Evolutionary conservation across 2,329 filamentous ascomycete genomes (phyloP).

Genomic region (Simplicillium sp.): DNA sequence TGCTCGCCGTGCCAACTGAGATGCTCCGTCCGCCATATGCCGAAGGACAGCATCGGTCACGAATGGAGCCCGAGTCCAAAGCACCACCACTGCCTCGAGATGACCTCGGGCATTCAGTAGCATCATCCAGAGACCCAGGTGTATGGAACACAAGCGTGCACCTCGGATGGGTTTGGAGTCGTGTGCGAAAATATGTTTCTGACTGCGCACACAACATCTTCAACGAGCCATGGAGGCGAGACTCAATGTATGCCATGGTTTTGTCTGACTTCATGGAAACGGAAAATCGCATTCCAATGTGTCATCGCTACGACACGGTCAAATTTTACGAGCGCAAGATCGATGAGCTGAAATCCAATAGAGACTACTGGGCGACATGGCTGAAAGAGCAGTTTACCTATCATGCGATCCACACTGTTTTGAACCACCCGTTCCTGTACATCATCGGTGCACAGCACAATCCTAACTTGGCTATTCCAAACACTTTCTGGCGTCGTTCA

Average conservation of each 20-base stretch:
- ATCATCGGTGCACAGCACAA: constrained; percentile 42
- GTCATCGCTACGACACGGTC: constrained; percentile 41
- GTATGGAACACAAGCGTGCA: constrained; percentile 41
- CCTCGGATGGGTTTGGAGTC: constrained; percentile 42
- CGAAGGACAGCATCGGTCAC: constrained; percentile 11
- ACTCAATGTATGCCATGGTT: constrained; percentile 40
- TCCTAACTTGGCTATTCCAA: constrained; percentile 39
- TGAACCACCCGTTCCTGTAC: constrained; percentile 45
- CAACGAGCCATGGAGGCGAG: constrained; percentile 40
- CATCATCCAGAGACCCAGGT: constrained; percentile 28
- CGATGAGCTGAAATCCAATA: constrained; percentile 32
- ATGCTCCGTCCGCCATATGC: constrained; percentile 26
- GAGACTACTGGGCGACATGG: constrained; percentile 42
- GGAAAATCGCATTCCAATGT: constrained; percentile 37
- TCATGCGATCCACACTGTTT: constrained; percentile 37
- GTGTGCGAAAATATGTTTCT: constrained; percentile 33
- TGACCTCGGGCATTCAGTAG: constrained; percentile 26
- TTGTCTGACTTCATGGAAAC: constrained; percentile 41
- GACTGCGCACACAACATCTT: constrained; percentile 36
- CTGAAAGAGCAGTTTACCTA: constrained; percentile 44
- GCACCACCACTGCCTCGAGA: constrained; percentile 33
- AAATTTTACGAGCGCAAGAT: constrained; percentile 40
- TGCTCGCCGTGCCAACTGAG: constrained; percentile 30
- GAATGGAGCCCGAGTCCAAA: constrained; percentile 17
- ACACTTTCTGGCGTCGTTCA: constrained; percentile 43